Evolutionary conservation across 768 basidiomycete species (phyloP).

Genomic region (Pisolithus marmoratus): DNA sequence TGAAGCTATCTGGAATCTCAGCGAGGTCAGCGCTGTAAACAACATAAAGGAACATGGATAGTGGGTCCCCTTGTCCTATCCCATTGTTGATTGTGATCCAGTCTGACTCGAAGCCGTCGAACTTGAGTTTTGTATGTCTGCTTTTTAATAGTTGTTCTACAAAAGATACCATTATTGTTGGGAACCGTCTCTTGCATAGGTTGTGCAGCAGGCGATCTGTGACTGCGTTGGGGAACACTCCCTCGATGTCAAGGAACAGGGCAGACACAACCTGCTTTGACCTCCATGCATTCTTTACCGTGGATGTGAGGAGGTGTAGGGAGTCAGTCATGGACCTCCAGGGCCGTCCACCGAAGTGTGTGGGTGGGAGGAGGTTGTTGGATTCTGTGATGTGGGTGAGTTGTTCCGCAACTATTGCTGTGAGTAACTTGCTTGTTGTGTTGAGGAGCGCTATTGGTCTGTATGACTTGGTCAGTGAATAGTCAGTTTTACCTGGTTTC

Average conservation of each 20-base stretch:
- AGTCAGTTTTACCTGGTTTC: constrained; percentile 28
- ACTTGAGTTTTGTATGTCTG: neutral
- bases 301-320: constrained; percentile 25
- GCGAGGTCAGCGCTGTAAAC: neutral
- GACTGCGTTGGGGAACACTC: constrained; percentile 37
- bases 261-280: constrained; percentile 28
- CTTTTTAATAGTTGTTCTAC: neutral
- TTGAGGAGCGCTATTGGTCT: constrained; percentile 34
- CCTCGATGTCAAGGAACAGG: constrained; percentile 39
- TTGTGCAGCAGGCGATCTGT: constrained; percentile 27
- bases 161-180: neutral
- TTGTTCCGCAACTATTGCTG: too few species aligned
- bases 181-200: constrained; percentile 7
- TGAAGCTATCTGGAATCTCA: neutral
- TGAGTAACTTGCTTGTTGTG: constrained; percentile 2
- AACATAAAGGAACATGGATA: neutral
- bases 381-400: too few species aligned
- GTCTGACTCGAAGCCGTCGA: neutral
- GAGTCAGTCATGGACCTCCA: constrained; percentile 35
- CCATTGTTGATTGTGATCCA: neutral
- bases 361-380: constrained; percentile 24
- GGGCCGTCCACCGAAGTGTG: constrained; percentile 35
- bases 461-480: constrained; percentile 29
- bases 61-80: neutral
- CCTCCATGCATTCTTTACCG: constrained; percentile 35